These are phyloP conservation scores for Pythium dissimile DNA, from an alignment of 352 stramenopile species.

Conservation along the genomic window DNA sequence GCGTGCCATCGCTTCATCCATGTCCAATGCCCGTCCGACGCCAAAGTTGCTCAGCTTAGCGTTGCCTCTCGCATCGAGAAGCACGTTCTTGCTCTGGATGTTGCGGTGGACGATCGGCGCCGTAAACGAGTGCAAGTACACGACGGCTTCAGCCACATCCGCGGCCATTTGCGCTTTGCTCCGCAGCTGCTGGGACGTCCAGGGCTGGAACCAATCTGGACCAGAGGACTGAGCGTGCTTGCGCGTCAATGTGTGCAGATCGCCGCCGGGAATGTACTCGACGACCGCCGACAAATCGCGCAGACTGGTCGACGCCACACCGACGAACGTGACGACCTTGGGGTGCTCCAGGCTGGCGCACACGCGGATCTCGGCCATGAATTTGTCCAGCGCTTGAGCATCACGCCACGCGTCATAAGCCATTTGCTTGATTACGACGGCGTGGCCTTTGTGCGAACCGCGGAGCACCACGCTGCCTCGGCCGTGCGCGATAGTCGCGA, in stretches of 20 bases:
- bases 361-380: slow-evolving; percentile 30
- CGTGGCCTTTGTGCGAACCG: neutral
- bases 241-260: slow-evolving; percentile 13
- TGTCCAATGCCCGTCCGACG: neutral
- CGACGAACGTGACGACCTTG: slow-evolving; percentile 25
- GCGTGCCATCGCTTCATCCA: slow-evolving; percentile 15
- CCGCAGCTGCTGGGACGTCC: neutral
- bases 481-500: neutral
- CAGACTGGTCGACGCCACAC: slow-evolving; percentile 23
- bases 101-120: slow-evolving; percentile 11
- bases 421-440: slow-evolving; percentile 2
- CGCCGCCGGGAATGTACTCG: slow-evolving; percentile 24
- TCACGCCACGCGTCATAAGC: slow-evolving; percentile 11
- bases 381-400: slow-evolving; percentile 10
- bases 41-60: slow-evolving; percentile 13
- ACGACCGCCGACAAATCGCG: slow-evolving; percentile 20
- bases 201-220: neutral
- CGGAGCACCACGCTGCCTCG: neutral
- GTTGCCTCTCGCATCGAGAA: neutral
- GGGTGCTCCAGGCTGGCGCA: slow-evolving; percentile 25
- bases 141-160: slow-evolving; percentile 10
- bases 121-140: slow-evolving; percentile 19
- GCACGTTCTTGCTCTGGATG: slow-evolving; percentile 9
- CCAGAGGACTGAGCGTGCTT: neutral
- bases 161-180: neutral